Evolutionary conservation across 1,284 basidiomycete genomes (phyloP).

Genomic region (Wallemia hederae): DNA sequence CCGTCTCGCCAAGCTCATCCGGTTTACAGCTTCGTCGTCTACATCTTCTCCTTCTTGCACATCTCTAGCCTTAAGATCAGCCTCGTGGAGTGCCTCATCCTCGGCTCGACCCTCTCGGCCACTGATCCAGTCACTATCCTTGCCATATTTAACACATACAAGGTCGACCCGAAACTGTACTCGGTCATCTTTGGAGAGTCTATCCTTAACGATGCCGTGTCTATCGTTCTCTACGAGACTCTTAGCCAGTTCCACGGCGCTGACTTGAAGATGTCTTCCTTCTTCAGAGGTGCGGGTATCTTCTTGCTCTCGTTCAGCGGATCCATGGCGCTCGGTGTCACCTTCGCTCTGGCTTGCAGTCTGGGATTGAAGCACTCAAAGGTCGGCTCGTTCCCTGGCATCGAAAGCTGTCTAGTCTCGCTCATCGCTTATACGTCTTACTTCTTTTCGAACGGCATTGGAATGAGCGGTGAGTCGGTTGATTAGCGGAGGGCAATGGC

Average conservation of each 20-base stretch:
- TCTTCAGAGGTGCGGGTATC: conserved; percentile 84
- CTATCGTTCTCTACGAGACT: conserved; percentile 99
- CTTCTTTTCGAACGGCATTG: conserved; percentile 86
- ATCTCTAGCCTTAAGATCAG: conserved; percentile 49
- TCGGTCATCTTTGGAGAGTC: conserved; percentile 94
- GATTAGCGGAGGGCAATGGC: neutral
- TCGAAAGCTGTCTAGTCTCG: conserved; percentile 79
- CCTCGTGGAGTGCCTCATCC: conserved; percentile 72
- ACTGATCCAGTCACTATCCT: conserved; percentile 97
- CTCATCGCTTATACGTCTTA: conserved; percentile 90
- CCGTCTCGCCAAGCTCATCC: conserved; percentile 13
- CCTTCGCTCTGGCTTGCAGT: conserved; percentile 66
- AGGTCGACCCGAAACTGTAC: conserved; percentile 94
- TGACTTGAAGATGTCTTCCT: conserved; percentile 56
- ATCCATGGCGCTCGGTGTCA: conserved; percentile 75
- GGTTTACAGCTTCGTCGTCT: conserved; percentile 57
- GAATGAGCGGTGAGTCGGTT: conserved; percentile 39
- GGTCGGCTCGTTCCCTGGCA: conserved; percentile 54
- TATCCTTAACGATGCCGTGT: conserved; percentile 91
- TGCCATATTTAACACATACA: conserved; percentile 94
- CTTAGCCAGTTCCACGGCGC: conserved; percentile 70
- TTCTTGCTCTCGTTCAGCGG: conserved; percentile 84
- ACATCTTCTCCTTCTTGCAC: conserved; percentile 74
- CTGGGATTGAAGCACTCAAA: conserved; percentile 86
- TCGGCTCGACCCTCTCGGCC: conserved; percentile 84